These are phyloP conservation scores for Aspergillus proliferans DNA, from an alignment of 2,329 filamentous ascomycete species.

Conservation along the genomic window DNA sequence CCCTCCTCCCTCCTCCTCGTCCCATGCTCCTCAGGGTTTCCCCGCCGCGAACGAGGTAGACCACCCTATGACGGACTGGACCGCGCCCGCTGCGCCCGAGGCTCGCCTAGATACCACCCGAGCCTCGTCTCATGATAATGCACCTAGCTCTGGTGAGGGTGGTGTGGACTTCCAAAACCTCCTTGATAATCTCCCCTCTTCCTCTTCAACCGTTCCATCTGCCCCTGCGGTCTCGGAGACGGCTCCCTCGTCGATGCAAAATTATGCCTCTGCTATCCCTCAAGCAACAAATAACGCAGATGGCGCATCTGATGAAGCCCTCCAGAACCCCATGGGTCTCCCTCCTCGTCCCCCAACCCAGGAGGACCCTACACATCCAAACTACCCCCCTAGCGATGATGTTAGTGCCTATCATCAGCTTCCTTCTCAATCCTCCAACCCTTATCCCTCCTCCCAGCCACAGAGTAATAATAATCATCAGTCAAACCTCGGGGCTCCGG, in stretches of 20 bases:
- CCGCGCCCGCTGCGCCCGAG: conserved; percentile 9
- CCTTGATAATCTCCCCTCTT: conserved; percentile 43
- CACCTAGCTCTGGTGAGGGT: conserved; percentile 20
- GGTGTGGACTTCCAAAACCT: conserved; percentile 45
- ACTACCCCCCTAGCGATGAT: conserved; percentile 33
- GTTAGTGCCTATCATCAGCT: conserved; percentile 36
- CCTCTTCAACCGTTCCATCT: conserved; percentile 21
- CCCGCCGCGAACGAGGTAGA: conserved; percentile 27
- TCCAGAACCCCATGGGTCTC: conserved; percentile 33
- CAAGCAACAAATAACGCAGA: conserved; percentile 13
- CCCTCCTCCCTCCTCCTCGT: conserved; percentile 5
- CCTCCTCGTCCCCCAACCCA: conserved; percentile 42
- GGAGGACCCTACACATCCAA: conserved; percentile 35
- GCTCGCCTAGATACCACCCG: not conserved
- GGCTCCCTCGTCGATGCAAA: conserved; percentile 12
- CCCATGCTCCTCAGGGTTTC: conserved; percentile 20
- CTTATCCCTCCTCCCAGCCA: conserved; percentile 25
- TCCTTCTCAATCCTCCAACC: conserved; percentile 22
- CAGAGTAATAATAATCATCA: conserved; percentile 28
- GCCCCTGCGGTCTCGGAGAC: conserved; percentile 19
- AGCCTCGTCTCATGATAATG: conserved; percentile 7
- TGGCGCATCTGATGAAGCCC: conserved; percentile 20
- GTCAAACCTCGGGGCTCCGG: conserved; percentile 15
- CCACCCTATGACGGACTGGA: conserved; percentile 15
- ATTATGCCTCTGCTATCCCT: conserved; percentile 21